Evolutionary conservation across 2,329 filamentous ascomycete species (phyloP).

Genomic region (Xylariaceae sp.): DNA sequence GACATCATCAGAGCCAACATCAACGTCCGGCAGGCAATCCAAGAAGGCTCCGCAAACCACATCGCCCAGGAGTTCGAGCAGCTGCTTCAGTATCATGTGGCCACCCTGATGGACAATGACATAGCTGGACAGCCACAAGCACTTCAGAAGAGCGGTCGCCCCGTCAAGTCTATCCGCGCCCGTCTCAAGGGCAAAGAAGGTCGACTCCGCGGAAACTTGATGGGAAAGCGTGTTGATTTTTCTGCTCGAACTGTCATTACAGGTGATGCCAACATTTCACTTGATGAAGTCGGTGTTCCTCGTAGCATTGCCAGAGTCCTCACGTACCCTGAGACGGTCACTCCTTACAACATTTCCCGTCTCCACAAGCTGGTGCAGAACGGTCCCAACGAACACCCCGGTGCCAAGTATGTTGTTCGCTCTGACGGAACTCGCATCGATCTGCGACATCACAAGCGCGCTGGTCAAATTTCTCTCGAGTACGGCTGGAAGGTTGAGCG

Average conservation of each 20-base stretch:
- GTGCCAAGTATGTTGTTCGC: conserved; percentile 93
- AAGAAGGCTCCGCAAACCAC: conserved; percentile 87
- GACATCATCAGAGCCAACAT: conserved; percentile 98
- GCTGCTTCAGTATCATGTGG: conserved; percentile 93
- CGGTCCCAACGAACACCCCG: conserved; percentile 90
- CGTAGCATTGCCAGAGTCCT: conserved; percentile 87
- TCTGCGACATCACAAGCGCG: conserved; percentile 85
- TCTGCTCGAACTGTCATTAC: conserved; percentile 99
- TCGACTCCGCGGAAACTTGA: conserved; percentile 94
- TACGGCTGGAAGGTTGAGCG: conserved; percentile 99
- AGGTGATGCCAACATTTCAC: conserved; percentile 90
- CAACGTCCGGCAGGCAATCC: conserved; percentile 86
- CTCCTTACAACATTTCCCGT: conserved; percentile 94
- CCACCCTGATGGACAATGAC: conserved; percentile 99
- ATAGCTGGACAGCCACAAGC: conserved; percentile 94
- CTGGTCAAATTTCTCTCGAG: conserved; percentile 79
- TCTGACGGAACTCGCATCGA: conserved; percentile 93
- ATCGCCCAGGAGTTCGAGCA: conserved; percentile 88
- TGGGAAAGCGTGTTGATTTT: conserved; percentile 99
- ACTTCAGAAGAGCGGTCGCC: conserved; percentile 92
- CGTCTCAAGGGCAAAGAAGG: conserved; percentile 99
- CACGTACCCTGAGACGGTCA: conserved; percentile 96
- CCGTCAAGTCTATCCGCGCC: conserved; percentile 93
- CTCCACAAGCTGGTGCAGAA: conserved; percentile 86
- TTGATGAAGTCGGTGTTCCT: conserved; percentile 96